phyloP scores from a whole-genome alignment of 257 asterid genomes.

The Apocynum venetum region DNA sequence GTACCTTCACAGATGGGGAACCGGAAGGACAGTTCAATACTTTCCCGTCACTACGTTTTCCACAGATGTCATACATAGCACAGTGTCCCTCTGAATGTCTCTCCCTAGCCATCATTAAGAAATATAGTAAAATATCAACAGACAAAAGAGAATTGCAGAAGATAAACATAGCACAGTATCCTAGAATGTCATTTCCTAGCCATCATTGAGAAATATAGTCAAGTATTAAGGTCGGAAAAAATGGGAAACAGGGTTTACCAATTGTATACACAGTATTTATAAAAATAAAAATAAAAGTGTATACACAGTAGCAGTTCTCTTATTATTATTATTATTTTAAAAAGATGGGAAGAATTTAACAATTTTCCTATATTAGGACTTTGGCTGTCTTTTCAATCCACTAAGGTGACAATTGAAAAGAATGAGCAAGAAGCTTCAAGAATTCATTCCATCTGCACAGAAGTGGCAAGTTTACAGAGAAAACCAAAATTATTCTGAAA shows the following conservation, averaged over 20 bases:
- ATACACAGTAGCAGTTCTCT: no score
- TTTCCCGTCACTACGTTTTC: slow-evolving; percentile 79
- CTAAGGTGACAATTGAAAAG: background rate
- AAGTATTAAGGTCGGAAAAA: no score
- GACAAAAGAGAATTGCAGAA: background rate
- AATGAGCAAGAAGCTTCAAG: background rate
- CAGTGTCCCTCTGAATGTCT: slow-evolving; percentile 76
- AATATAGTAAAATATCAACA: background rate
- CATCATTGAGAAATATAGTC: no score
- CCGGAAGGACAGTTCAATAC: slow-evolving; percentile 83
- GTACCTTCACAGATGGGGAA: slow-evolving; percentile 69
- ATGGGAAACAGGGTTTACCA: no score
- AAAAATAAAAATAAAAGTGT: no score
- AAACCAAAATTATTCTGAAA: background rate
- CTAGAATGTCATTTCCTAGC: no score
- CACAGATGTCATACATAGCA: slow-evolving; percentile 92
- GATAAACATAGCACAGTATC: background rate
- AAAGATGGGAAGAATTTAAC: background rate
- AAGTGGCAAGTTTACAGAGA: background rate
- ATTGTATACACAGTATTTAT: no score
- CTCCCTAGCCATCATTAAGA: slow-evolving; percentile 30
- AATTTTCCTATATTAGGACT: background rate
- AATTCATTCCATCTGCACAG: background rate
- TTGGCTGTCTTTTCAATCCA: background rate
- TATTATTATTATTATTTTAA: no score